Conservation (phyloP, 768 basidiomycete species). For the Atractiella rhizophila region DNA sequence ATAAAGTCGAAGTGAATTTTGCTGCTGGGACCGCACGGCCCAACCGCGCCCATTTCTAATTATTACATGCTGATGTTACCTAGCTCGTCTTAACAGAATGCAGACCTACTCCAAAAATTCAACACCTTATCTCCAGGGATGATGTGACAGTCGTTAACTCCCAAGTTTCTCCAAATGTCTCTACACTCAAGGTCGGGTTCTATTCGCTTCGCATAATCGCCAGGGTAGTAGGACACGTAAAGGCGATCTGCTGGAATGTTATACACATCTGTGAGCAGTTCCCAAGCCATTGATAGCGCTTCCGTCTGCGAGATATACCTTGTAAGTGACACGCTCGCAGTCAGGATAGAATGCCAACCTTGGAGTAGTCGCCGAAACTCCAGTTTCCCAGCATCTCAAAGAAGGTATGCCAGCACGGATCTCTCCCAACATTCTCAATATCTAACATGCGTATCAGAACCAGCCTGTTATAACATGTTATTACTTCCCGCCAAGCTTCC, state of each 20-base stretch:
- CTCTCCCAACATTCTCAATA: too few relatives aligned
- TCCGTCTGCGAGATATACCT: constrained; percentile 38
- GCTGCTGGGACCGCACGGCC: constrained; percentile 92
- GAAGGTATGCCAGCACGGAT: too few relatives aligned
- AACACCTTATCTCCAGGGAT: constrained; percentile 84
- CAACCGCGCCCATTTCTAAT: constrained; percentile 90
- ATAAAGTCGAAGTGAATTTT: constrained; percentile 95
- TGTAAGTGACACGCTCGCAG: too few relatives aligned
- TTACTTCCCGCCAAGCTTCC: too few relatives aligned
- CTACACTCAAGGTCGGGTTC: constrained; percentile 72
- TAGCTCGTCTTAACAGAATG: too few relatives aligned
- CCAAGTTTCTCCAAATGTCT: constrained; percentile 64
- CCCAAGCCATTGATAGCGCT: constrained; percentile 84
- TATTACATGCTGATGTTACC: neutral
- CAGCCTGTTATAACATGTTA: too few relatives aligned
- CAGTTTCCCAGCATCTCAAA: constrained; percentile 99
- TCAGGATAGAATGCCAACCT: constrained; percentile 35
- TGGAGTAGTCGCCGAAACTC: constrained; percentile 99
- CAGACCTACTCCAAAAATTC: constrained; percentile 99
- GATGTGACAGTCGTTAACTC: constrained; percentile 68
- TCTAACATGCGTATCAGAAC: too few relatives aligned
- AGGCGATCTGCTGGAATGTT: constrained; percentile 65
- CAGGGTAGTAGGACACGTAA: constrained; percentile 95
- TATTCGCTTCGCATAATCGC: constrained; percentile 58
- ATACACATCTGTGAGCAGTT: constrained; percentile 70